A percentile compares a stretch with the other conserved stretches of the same genome.
Conservation (phyloP, 225 moss, liverwort and hornwort genomes). For the Pseudoscleropodium purum region DNA sequence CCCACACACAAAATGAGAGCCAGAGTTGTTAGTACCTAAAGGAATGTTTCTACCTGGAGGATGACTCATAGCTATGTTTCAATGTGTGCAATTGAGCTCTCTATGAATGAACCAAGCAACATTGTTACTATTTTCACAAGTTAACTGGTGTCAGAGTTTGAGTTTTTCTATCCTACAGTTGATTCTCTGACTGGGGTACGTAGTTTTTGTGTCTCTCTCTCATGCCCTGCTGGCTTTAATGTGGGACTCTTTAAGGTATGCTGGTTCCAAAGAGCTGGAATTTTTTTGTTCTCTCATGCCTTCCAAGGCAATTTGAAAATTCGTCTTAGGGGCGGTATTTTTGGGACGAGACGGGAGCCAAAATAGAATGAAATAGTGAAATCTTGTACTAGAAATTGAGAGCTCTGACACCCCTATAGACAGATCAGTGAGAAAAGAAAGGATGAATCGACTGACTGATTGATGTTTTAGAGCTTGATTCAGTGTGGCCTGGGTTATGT, state of each 20-base stretch:
- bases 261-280: background rate
- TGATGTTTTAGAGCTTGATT: background rate
- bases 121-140: background rate
- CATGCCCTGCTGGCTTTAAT: background rate
- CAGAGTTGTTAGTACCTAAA: background rate
- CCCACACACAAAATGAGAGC: background rate
- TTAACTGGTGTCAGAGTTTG: background rate
- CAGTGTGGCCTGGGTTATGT: background rate
- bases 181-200: background rate
- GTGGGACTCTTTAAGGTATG: background rate
- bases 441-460: background rate
- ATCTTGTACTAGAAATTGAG: background rate
- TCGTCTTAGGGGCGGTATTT: background rate
- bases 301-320: background rate
- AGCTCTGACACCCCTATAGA: background rate
- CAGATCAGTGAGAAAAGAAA: background rate
- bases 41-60: background rate
- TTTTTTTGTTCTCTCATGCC: background rate
- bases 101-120: background rate
- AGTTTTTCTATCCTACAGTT: background rate
- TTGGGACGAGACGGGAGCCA: background rate
- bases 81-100: background rate
- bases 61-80: background rate
- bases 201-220: background rate
- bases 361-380: background rate